Evolutionary conservation across 2,329 filamentous ascomycete genomes (phyloP).

Genomic region (Domatiomyces catenatus): DNA sequence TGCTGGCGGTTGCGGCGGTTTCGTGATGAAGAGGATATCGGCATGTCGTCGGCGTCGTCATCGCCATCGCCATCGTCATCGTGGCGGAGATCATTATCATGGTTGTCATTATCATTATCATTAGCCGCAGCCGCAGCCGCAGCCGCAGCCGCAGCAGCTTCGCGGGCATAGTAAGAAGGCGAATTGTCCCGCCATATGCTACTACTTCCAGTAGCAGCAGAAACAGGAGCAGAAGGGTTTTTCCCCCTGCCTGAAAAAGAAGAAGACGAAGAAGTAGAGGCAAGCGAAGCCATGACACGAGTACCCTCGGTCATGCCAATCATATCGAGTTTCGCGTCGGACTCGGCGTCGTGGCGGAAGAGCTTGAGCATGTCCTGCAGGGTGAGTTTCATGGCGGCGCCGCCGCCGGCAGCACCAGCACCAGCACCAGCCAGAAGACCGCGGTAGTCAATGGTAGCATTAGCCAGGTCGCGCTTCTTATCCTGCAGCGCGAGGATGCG

Average conservation of each 20-base stretch:
- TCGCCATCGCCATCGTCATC: background rate
- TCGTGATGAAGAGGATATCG: background rate
- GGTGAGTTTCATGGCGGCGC: slow-evolving; percentile 62
- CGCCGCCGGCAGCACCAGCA: slow-evolving; percentile 46
- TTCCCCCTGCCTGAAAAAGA: too few species aligned
- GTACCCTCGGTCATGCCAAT: slow-evolving; percentile 3
- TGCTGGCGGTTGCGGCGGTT: background rate
- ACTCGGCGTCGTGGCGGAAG: slow-evolving; percentile 57
- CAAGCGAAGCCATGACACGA: background rate
- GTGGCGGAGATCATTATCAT: background rate
- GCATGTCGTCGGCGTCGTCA: background rate
- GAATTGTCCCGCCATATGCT: too few species aligned
- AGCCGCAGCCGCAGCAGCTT: too few species aligned
- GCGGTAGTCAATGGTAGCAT: slow-evolving; percentile 55
- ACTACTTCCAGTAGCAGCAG: background rate
- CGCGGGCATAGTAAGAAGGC: too few species aligned
- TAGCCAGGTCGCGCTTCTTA: slow-evolving; percentile 81
- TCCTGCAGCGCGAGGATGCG: slow-evolving; percentile 89
- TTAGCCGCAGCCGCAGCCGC: too few species aligned
- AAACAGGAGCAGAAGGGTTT: background rate
- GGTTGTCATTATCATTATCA: too few species aligned
- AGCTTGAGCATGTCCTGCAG: slow-evolving; percentile 88
- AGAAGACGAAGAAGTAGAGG: background rate
- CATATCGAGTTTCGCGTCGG: slow-evolving; percentile 19
- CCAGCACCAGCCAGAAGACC: background rate